phyloP scores from a whole-genome alignment of 2,329 filamentous ascomycete genomes.

The Fonsecaea nubica region DNA sequence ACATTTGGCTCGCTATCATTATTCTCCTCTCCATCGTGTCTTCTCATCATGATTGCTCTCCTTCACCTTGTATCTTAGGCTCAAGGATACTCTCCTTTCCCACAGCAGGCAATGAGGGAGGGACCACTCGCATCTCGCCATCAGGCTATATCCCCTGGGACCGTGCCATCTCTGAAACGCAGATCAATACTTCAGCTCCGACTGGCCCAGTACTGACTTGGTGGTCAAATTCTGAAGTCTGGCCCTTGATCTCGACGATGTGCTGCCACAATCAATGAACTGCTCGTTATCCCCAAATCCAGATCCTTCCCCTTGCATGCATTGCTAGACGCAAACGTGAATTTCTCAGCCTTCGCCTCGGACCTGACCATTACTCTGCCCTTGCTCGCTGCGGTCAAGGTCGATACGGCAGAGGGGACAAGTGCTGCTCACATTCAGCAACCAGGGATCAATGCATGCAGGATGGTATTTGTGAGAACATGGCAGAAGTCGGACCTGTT shows the following conservation, averaged over 20 bases:
- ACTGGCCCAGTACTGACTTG: neutral
- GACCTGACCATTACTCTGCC: neutral
- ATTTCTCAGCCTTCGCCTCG: neutral
- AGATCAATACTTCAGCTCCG: too few relatives aligned
- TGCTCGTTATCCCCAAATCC: neutral
- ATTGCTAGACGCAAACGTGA: neutral
- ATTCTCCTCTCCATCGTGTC: too few relatives aligned
- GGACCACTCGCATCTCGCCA: too few relatives aligned
- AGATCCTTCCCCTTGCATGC: neutral
- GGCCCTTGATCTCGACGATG: neutral
- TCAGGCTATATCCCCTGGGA: too few relatives aligned
- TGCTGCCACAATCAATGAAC: neutral
- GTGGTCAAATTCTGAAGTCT: neutral
- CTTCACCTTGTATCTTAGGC: too few relatives aligned
- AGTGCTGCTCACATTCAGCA: slow-evolving; percentile 67
- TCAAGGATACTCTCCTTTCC: too few relatives aligned
- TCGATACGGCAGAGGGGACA: slow-evolving; percentile 25
- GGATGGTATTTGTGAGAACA: slow-evolving; percentile 74
- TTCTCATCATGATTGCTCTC: too few relatives aligned
- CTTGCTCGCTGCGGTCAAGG: slow-evolving; percentile 1
- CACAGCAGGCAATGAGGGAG: too few relatives aligned
- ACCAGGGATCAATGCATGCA: slow-evolving; percentile 71
- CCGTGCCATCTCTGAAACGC: too few relatives aligned
- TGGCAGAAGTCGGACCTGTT: slow-evolving; percentile 71
- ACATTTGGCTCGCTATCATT: too few relatives aligned